phyloP scores from a whole-genome alignment of 1,284 basidiomycete genomes.

The Boletellus deceptivus region DNA sequence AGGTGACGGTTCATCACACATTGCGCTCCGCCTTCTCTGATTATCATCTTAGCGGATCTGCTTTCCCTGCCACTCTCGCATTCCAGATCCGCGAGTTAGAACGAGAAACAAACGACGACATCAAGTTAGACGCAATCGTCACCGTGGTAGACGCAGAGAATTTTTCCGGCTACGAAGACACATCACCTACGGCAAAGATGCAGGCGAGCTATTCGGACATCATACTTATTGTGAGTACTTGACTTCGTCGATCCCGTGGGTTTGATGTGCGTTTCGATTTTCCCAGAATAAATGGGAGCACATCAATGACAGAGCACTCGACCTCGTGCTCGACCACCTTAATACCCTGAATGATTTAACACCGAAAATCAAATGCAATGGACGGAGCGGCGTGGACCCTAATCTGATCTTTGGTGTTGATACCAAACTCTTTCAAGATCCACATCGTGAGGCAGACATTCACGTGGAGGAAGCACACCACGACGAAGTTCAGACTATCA shows the following conservation, averaged over 20 bases:
- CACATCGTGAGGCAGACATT: neutral
- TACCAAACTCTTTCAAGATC: slow-evolving; percentile 64
- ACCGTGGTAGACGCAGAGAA: slow-evolving; percentile 91
- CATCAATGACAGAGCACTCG: slow-evolving; percentile 71
- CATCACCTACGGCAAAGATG: slow-evolving; percentile 84
- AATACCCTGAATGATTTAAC: slow-evolving; percentile 86
- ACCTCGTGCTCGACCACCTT: slow-evolving; percentile 83
- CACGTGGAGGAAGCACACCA: slow-evolving; percentile 42
- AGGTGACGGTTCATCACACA: slow-evolving; percentile 55
- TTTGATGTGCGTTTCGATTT: slow-evolving; percentile 4
- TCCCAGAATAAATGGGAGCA: slow-evolving; percentile 85
- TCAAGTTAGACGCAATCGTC: slow-evolving; percentile 84
- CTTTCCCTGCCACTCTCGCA: slow-evolving; percentile 86
- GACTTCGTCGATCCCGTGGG: neutral
- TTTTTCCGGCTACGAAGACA: slow-evolving; percentile 87
- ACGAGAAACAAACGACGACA: slow-evolving; percentile 66
- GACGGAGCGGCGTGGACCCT: slow-evolving; percentile 66
- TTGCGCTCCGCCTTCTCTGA: slow-evolving; percentile 3
- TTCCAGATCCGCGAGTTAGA: slow-evolving; percentile 90
- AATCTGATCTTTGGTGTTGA: slow-evolving; percentile 81
- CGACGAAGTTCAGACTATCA: slow-evolving; percentile 81
- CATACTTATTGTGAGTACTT: slow-evolving; percentile 69
- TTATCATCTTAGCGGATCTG: slow-evolving; percentile 62
- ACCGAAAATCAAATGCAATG: slow-evolving; percentile 74
- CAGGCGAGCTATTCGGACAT: slow-evolving; percentile 93